phyloP scores from a whole-genome alignment of 306 rosid species.

The Cucurbita moschata region DNA sequence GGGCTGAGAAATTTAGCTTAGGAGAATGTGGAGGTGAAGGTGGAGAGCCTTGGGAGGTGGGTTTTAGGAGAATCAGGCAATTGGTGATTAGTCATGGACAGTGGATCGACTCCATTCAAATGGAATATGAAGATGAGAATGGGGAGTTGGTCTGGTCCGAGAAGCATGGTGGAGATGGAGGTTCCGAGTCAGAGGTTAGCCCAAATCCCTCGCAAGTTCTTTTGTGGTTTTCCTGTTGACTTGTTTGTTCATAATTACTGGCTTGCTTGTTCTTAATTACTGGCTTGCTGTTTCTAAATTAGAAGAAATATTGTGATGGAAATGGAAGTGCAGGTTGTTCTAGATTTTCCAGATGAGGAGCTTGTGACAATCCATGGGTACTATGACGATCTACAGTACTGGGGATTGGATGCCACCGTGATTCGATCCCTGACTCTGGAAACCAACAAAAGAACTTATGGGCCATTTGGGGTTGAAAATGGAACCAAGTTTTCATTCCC shows the following conservation, averaged over 20 bases:
- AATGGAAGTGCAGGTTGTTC: not conserved
- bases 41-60: not conserved
- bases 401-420: not conserved
- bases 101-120: not conserved
- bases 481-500: not conserved
- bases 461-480: not conserved
- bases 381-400: not conserved
- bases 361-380: not conserved
- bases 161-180: slow-evolving; percentile 3
- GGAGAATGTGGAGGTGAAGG: slow-evolving; percentile 1
- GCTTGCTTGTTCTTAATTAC: no score
- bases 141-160: not conserved
- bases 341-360: not conserved
- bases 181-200: not conserved
- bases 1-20: not conserved
- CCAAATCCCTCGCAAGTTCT: not conserved
- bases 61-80: not conserved
- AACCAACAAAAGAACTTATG: not conserved
- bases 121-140: not conserved
- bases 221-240: not conserved
- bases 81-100: not conserved
- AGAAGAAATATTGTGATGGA: not conserved
- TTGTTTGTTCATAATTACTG: not conserved
- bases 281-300: not conserved
- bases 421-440: not conserved